Evolutionary conservation across 441 rosid genomes (phyloP).

Genomic region (Gossypium schwendimanii): DNA sequence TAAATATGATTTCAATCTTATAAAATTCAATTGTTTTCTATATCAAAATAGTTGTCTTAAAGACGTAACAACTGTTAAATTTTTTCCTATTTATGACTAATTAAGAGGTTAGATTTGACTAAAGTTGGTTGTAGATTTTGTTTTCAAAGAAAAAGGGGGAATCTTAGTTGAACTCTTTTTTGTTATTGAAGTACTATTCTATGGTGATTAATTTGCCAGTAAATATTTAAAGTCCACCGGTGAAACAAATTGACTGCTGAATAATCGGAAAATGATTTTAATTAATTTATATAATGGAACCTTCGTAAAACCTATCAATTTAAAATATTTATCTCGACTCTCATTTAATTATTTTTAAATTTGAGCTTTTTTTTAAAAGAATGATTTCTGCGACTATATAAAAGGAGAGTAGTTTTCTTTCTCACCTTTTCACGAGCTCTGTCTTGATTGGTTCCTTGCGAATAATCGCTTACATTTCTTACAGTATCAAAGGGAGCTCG

Average conservation of each 20-base stretch:
- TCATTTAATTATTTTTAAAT: background rate
- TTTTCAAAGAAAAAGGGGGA: background rate
- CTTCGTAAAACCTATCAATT: background rate
- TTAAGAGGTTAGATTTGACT: background rate
- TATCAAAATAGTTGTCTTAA: background rate
- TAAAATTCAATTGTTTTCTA: background rate
- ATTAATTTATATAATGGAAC: background rate
- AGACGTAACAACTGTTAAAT: no score
- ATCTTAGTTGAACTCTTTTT: background rate
- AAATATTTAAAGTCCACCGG: background rate
- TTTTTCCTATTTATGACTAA: no score
- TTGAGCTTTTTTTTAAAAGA: background rate
- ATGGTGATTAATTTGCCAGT: background rate
- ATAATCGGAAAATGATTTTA: background rate
- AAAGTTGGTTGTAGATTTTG: background rate
- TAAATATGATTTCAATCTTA: background rate
- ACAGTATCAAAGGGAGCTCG: background rate
- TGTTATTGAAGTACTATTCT: background rate
- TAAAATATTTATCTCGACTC: background rate
- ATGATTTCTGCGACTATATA: conserved; percentile 20
- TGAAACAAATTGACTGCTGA: background rate
- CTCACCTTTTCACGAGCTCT: conserved; percentile 30
- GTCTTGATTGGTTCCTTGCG: conserved; percentile 53
- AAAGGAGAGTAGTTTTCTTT: conserved; percentile 11
- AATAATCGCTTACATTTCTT: conserved; percentile 18